Base-by-base conservation (phyloP, 2,329 filamentous ascomycete species). In the Colletotrichum sp. region DNA sequence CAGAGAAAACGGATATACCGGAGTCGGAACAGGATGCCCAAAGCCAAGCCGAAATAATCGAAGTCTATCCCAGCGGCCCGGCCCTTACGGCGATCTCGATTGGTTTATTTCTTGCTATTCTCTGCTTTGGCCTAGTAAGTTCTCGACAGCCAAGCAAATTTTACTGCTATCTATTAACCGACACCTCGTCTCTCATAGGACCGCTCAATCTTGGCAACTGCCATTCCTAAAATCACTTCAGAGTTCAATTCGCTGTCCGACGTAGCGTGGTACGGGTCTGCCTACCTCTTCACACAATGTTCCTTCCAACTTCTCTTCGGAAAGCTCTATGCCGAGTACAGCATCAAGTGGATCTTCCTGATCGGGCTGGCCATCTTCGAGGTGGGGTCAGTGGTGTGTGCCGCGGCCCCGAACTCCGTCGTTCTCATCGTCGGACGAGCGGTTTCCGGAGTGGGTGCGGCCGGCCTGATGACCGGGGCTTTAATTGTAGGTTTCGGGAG, bases 321-420 rank as follows among this genome's bases (percentile, higher is more conserved):
- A 8, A 85, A 89, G 52, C 85, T 91, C 52, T 91, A 90, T 80
- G 87, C 86, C 76, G 89, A 89, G 77, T 91, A 90, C 77, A 85
- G 87, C 71, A 83, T 88, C 76, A 88, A 89, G 73, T 86, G 83
- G 83, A 81, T 82, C 3, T 79, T 78, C 38, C 32, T 79, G 10
- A 36, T 38, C 7, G 66, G 70, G 7, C n/a, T 90, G 3, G 62
- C 81, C 8, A 78, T 88, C 12, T 87, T 89, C 61, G 87, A 88
- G 77, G 72, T 87, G 3, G 87, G 88, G 2, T 85, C 83, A 7
- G 70, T 89, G 4, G 80, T 89, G 18, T 89, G 87, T 62, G 77
- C 86, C 80, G 26, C 82, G 79, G 85, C 86, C 13, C 79, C 80
- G 21, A 79, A 82, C 48, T 85, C 84, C 69, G 82, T 81, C 55